Percentiles rank a stretch among this genome's conserved stretches.
Conservation (phyloP, 140 eudicot genomes). For the Senecio squalidus region DNA sequence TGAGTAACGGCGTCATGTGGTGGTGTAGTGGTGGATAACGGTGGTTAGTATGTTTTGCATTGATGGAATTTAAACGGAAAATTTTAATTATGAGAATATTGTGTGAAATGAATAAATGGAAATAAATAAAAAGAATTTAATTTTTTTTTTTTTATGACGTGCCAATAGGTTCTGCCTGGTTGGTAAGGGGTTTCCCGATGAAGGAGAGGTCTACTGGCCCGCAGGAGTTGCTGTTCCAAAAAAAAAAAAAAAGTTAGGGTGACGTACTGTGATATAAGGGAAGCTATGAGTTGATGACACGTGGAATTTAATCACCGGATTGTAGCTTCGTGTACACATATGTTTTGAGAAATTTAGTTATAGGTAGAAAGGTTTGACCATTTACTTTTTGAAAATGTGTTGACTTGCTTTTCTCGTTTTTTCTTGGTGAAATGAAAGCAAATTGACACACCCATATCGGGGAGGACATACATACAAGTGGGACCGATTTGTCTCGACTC, state of each 20-base stretch:
- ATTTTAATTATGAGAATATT: constrained; percentile 15
- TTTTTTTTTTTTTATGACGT: constrained; percentile 1
- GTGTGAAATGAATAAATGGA: constrained; percentile 17
- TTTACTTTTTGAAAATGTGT: neutral
- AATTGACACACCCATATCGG: no score
- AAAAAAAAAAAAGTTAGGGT: no score
- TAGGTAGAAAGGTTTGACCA: constrained; percentile 17
- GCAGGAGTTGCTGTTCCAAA: no score
- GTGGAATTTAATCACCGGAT: constrained; percentile 16
- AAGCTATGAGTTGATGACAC: constrained; percentile 19
- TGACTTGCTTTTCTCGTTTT: neutral
- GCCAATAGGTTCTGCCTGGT: no score
- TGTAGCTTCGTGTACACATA: constrained; percentile 25
- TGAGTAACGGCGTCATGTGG: constrained; percentile 39
- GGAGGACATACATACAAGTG: no score
- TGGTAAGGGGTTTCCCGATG: no score
- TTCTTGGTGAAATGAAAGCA: no score
- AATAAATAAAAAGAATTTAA: neutral
- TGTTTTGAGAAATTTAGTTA: constrained; percentile 5
- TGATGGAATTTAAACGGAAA: neutral
- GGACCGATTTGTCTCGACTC: no score
- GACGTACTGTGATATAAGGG: constrained; percentile 17
- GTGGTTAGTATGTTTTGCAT: constrained; percentile 26
- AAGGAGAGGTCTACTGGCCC: no score
- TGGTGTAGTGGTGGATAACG: constrained; percentile 20